Evolutionary conservation across 495 filamentous ascomycete species (phyloP).

Genomic region (Aspergillus cristatus): DNA sequence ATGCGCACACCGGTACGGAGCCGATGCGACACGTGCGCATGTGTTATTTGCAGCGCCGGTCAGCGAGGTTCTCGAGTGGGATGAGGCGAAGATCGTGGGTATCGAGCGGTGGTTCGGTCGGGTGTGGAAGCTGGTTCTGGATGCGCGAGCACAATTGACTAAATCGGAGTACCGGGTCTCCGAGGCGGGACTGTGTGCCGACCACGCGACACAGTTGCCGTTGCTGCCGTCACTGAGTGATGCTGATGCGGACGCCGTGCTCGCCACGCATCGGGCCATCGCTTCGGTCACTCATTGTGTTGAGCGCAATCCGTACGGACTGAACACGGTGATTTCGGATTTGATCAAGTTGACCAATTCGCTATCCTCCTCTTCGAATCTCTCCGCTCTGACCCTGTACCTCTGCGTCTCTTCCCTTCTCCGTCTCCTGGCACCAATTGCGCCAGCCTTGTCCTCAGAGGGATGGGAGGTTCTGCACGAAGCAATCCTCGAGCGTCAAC

Average conservation of each 20-base stretch:
- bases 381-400: constrained; percentile 25
- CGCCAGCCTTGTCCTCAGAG: constrained; percentile 70
- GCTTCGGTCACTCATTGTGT: constrained; percentile 59
- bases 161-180: constrained; percentile 15
- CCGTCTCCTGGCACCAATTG: constrained; percentile 64
- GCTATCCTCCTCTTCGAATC: constrained; percentile 31
- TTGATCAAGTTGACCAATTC: constrained; percentile 70
- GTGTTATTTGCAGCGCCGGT: constrained; percentile 82
- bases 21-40: constrained; percentile 77
- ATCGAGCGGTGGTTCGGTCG: constrained; percentile 70
- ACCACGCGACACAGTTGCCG: constrained; percentile 18
- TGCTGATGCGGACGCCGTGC: constrained; percentile 49
- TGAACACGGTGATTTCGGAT: constrained; percentile 78
- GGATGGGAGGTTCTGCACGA: constrained; percentile 57
- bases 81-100: constrained; percentile 72
- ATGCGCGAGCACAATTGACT: constrained; percentile 18
- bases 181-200: background rate
- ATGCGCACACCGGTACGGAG: constrained; percentile 64
- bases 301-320: constrained; percentile 51
- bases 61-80: constrained; percentile 77
- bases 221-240: constrained; percentile 29
- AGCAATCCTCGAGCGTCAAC: constrained; percentile 11
- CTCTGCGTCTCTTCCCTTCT: constrained; percentile 43
- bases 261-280: constrained; percentile 58
- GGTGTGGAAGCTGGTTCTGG: constrained; percentile 49